Evolutionary conservation across 2,329 filamentous ascomycete genomes (phyloP).

Genomic region (Graphiopsis chlorocephala): DNA sequence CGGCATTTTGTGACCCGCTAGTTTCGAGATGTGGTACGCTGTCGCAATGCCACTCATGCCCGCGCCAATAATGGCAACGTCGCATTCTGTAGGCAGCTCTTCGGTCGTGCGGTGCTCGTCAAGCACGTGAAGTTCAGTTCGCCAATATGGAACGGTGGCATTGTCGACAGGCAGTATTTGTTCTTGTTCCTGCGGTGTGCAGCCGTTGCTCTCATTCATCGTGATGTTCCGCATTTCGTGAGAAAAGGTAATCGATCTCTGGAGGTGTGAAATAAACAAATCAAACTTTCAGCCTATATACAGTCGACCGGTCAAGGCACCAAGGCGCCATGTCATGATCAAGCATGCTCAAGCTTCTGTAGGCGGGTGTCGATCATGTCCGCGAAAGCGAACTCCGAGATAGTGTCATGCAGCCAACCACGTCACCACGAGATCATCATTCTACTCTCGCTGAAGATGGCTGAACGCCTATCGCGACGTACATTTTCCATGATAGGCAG

Average conservation of each 20-base stretch:
- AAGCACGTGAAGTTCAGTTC: conserved; percentile 39
- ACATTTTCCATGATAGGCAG: not conserved
- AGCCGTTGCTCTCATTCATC: not conserved
- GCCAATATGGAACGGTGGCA: conserved; percentile 41
- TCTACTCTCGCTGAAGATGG: not conserved
- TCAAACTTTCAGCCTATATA: not conserved
- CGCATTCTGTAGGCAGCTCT: conserved; percentile 42
- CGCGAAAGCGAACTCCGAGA: not conserved
- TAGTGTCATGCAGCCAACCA: not conserved
- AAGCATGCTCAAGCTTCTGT: not conserved
- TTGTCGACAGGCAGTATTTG: conserved; percentile 21
- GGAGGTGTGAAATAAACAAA: too few species aligned
- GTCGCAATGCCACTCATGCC: conserved; percentile 27
- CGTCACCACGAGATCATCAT: not conserved
- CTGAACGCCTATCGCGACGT: not conserved
- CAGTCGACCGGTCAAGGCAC: not conserved
- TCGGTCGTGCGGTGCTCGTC: conserved; percentile 62
- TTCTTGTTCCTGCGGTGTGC: not conserved
- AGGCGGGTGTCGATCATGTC: not conserved
- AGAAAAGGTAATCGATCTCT: too few species aligned
- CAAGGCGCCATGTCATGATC: too few species aligned
- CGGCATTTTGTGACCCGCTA: not conserved
- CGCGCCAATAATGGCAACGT: conserved; percentile 30
- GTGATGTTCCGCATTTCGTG: not conserved
- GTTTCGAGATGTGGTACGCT: conserved; percentile 23